These are phyloP conservation scores for Lichtheimia corymbifera DNA, from an alignment of 371 early-diverging fungal species.

Conservation along the genomic window DNA sequence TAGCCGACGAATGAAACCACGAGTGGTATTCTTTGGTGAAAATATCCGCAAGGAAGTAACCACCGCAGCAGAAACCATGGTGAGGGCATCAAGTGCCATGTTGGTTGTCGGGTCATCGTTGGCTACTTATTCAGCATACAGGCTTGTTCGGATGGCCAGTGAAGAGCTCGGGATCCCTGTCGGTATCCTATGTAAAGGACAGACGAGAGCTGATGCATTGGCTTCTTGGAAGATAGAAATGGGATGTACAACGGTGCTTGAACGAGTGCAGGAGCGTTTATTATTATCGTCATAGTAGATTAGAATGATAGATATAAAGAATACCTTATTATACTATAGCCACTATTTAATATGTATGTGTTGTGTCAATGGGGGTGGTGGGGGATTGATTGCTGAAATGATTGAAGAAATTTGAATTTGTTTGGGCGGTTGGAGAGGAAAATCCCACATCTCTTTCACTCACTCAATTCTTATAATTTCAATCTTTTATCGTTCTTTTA, in stretches of 20 bases:
- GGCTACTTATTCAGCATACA: conserved; percentile 80
- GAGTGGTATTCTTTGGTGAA: conserved; percentile 90
- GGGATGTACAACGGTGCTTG: conserved; percentile 37
- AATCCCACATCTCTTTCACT: conserved; percentile 9
- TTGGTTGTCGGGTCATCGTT: conserved; percentile 83
- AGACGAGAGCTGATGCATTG: conserved; percentile 73
- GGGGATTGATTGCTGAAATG: neutral
- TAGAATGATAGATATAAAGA: neutral
- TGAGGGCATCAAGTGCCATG: conserved; percentile 61
- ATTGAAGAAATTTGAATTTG: conserved; percentile 4
- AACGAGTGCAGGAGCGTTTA: conserved; percentile 15
- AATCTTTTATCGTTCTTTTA: conserved; percentile 3
- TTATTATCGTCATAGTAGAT: neutral
- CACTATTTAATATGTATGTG: neutral
- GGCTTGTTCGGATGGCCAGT: conserved; percentile 70
- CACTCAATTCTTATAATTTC: conserved; percentile 9
- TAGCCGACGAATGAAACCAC: conserved; percentile 64
- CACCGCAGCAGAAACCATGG: conserved; percentile 48
- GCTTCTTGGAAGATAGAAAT: conserved; percentile 62
- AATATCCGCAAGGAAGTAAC: conserved; percentile 65
- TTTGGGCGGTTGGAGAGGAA: neutral
- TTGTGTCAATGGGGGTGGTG: neutral
- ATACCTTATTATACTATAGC: no score
- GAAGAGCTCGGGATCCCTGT: conserved; percentile 57
- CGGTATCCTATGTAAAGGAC: conserved; percentile 74